Percentiles rank a stretch among this genome's conserved stretches.
These are phyloP conservation scores for Lophiotrema nucula DNA, from an alignment of 495 filamentous ascomycete species.

Conservation along the genomic window DNA sequence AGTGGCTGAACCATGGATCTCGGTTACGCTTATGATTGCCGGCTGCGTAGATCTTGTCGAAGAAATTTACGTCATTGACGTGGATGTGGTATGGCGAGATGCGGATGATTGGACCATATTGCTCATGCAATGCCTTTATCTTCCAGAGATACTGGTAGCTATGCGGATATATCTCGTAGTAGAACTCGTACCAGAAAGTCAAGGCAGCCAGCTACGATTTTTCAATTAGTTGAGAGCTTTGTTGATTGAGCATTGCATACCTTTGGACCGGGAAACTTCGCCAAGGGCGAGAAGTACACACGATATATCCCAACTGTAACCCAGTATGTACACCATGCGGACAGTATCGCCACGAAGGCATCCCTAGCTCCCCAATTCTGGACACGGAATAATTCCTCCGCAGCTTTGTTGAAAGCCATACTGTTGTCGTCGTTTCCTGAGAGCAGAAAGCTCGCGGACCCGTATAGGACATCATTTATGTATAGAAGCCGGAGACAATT, in stretches of 20 bases:
- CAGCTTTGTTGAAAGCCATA: too few relatives aligned
- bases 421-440: too few relatives aligned
- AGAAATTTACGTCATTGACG: slow-evolving; percentile 29
- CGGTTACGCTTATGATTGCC: neutral
- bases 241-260: neutral
- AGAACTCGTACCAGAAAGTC: slow-evolving; percentile 23
- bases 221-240: neutral
- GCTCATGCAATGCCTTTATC: slow-evolving; percentile 14
- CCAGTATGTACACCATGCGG: too few relatives aligned
- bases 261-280: slow-evolving; percentile 48
- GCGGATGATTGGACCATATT: slow-evolving; percentile 33
- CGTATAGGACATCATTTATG: too few relatives aligned
- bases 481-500: too few relatives aligned
- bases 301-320: neutral
- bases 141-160: slow-evolving; percentile 11
- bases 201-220: slow-evolving; percentile 3
- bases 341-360: too few relatives aligned
- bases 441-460: too few relatives aligned
- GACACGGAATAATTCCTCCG: too few relatives aligned
- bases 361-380: too few relatives aligned
- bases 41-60: slow-evolving; percentile 26
- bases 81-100: slow-evolving; percentile 33
- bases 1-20: neutral
- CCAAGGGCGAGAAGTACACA: slow-evolving; percentile 1
- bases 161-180: slow-evolving; percentile 9